Evolutionary conservation across 352 stramenopile species (phyloP), one percentile per base, ranked within the genome.

Genomic region (Phytopythium mirpurense): DNA sequence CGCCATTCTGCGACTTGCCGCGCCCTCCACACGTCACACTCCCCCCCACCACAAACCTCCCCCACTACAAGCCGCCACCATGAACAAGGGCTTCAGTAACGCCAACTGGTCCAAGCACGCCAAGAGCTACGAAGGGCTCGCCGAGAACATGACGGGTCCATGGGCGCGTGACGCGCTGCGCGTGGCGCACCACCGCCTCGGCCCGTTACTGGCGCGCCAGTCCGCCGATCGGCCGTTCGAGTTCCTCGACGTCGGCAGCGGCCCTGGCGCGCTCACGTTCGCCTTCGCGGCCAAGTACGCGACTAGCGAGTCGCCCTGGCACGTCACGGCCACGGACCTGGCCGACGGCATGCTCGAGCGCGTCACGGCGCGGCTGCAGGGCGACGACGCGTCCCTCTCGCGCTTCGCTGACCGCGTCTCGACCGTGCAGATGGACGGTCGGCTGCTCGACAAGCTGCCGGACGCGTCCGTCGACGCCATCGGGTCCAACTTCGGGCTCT

Each of bases 281-380:
- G 64, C 70, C 54, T 68, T 76, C 48, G 62, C 65, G 35, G 54
- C 51, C 59, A 66, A 60, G 12, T 76, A 65, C 42, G 26, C 16
- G 12, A 15, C 43, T 24, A 8, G 16, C 7, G 29, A 14, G 2
- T n/a, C 45, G 3, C 27, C 18, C 18, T 60, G 69, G 31, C 44
- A 62, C 35, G 63, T 80, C 51, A 78, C 68, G 2, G 70, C 68
- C 16, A 69, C 65, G 23, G 70, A 81, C 65, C 35, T 78, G 8
- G 68, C 65, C 21, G 63, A 75, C 1, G 62, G 59, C 4, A 81
- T 81, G 70, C 48, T 81, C 11, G 43, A 70, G 8, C 57, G 62
- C 24, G n/a, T 78, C n/a, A 64, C 35, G 3, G 51, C 65, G 6
- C 43, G 48, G 14, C 56, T 81, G 6, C 43, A 56, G 16, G 53